A percentile compares a stretch with the other conserved stretches of the same genome.
Conservation (phyloP, 1,284 basidiomycete species). For the Heterobasidion irregulare region DNA sequence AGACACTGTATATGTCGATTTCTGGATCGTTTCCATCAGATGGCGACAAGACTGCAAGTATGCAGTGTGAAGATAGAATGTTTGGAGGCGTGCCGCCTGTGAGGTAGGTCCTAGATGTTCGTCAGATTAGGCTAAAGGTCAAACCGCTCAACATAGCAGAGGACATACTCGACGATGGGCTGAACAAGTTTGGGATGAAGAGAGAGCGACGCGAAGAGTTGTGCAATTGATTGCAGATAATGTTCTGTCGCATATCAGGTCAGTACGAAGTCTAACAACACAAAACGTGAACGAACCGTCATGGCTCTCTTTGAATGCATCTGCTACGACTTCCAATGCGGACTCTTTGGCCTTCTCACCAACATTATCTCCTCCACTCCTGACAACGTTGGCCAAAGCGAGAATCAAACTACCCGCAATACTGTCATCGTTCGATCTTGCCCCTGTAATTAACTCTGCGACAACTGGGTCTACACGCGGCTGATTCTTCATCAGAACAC, state of each 20-base stretch:
- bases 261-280: background rate
- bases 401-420: constrained; percentile 70
- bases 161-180: constrained; percentile 61
- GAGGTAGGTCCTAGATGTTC: constrained; percentile 38
- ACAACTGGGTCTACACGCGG: constrained; percentile 82
- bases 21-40: constrained; percentile 30
- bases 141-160: background rate
- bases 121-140: constrained; percentile 7
- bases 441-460: constrained; percentile 77
- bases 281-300: constrained; percentile 43
- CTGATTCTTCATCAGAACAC: constrained; percentile 89
- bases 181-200: constrained; percentile 58
- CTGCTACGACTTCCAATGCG: constrained; percentile 69
- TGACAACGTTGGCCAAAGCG: constrained; percentile 75
- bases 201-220: constrained; percentile 62
- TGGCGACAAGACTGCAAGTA: constrained; percentile 56
- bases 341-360: constrained; percentile 68
- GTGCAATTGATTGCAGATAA: constrained; percentile 64
- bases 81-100: constrained; percentile 57
- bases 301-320: constrained; percentile 70
- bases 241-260: constrained; percentile 38
- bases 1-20: constrained; percentile 39
- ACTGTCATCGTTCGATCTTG: constrained; percentile 61
- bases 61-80: constrained; percentile 55
- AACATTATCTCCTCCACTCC: constrained; percentile 67